A percentile compares a stretch with the other conserved stretches of the same genome.
phyloP scores from a whole-genome alignment of 2,329 filamentous ascomycete species.

The Coniochaeta ligniaria region DNA sequence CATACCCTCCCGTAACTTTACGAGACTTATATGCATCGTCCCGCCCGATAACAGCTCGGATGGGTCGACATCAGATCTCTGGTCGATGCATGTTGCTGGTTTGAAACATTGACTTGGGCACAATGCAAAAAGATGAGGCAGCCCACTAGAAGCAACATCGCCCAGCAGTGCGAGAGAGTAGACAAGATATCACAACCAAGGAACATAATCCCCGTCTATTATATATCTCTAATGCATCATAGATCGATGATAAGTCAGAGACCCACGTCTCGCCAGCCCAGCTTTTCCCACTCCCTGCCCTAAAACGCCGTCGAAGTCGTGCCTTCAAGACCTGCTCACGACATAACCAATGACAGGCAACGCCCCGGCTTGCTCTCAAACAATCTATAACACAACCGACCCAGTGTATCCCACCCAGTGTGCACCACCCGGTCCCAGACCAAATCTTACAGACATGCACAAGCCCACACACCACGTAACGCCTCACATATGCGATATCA shows the following conservation, averaged over 20 bases:
- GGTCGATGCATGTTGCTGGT: too few relatives aligned
- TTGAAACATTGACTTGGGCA: too few relatives aligned
- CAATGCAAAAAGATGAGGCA: too few relatives aligned
- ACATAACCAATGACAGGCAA: too few relatives aligned
- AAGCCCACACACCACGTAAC: background rate
- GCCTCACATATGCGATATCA: background rate
- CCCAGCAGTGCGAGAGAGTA: background rate
- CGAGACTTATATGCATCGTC: too few relatives aligned
- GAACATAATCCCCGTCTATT: background rate
- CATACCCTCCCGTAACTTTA: too few relatives aligned
- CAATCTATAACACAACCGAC: too few relatives aligned
- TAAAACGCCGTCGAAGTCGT: background rate
- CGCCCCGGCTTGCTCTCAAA: too few relatives aligned
- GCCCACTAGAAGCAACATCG: background rate
- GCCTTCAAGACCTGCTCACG: background rate
- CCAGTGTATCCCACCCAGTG: too few relatives aligned
- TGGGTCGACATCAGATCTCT: too few relatives aligned
- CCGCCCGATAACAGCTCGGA: too few relatives aligned
- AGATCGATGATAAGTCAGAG: background rate
- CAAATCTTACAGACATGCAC: background rate
- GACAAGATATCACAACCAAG: background rate
- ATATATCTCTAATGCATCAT: background rate
- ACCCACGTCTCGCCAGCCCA: background rate
- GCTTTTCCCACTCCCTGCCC: background rate
- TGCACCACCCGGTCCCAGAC: too few relatives aligned